These are phyloP conservation scores for Globisporangium canariense DNA, from an alignment of 352 stramenopile species.

Conservation along the genomic window DNA sequence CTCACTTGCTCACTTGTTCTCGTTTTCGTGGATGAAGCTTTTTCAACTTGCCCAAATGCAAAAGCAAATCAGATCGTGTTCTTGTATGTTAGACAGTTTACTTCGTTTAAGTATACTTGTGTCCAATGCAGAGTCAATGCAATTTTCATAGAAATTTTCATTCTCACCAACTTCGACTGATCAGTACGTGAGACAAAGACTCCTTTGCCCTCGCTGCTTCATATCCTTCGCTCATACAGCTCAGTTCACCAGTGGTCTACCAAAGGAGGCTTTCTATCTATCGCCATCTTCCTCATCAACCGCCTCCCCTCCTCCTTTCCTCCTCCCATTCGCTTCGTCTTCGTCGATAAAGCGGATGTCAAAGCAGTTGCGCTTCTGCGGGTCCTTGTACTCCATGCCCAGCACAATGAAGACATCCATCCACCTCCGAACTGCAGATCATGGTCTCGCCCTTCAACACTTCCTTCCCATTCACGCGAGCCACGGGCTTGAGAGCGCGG, in stretches of 20 bases:
- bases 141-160: no score
- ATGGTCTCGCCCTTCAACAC: conserved; percentile 66
- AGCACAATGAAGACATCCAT: conserved; percentile 86
- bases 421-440: conserved; percentile 73
- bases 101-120: no score
- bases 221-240: no score
- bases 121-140: no score
- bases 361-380: conserved; percentile 73
- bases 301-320: conserved; percentile 4
- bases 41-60: no score
- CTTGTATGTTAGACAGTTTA: no score
- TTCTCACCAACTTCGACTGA: no score
- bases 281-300: neutral
- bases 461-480: conserved; percentile 54
- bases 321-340: conserved; percentile 59
- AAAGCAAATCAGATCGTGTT: no score
- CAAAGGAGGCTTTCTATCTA: neutral
- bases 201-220: no score
- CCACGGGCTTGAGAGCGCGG: conserved; percentile 54
- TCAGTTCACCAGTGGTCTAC: no score
- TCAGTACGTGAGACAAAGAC: no score
- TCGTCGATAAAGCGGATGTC: conserved; percentile 81
- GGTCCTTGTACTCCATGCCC: conserved; percentile 81
- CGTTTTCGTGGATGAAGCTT: no score
- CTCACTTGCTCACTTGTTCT: neutral